A percentile compares a stretch with the other conserved stretches of the same genome.
phyloP scores from a whole-genome alignment of 441 rosid genomes.

The Gossypium laxum region DNA sequence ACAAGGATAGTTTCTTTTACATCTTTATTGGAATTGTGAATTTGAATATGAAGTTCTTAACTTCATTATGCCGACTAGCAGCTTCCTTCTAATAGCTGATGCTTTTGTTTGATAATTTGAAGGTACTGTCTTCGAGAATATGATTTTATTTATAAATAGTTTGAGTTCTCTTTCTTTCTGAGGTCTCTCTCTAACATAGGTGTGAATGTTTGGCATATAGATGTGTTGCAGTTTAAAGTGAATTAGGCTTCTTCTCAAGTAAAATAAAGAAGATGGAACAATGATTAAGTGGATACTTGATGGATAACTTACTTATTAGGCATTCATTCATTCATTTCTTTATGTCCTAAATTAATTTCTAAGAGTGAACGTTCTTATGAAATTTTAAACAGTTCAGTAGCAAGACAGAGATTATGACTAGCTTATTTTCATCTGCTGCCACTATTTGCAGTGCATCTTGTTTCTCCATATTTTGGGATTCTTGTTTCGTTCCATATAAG shows the following conservation, averaged over 20 bases:
- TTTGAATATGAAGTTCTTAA: background rate
- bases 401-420: background rate
- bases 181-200: background rate
- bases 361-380: background rate
- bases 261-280: background rate
- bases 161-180: background rate
- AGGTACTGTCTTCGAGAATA: background rate
- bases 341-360: background rate
- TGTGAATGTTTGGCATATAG: background rate
- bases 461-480: background rate
- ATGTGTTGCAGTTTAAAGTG: background rate
- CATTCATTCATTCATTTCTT: background rate
- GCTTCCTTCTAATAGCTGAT: background rate
- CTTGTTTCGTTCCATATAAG: background rate
- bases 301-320: background rate
- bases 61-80: background rate
- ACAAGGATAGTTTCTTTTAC: background rate
- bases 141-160: background rate
- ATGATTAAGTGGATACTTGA: background rate
- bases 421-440: background rate
- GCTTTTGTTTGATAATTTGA: background rate
- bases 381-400: background rate
- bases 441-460: background rate
- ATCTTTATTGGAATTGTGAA: background rate
- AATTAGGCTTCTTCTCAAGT: background rate